Base-by-base conservation (phyloP, 768 basidiomycete species). In the Boletus rufocinnamomeus region DNA sequence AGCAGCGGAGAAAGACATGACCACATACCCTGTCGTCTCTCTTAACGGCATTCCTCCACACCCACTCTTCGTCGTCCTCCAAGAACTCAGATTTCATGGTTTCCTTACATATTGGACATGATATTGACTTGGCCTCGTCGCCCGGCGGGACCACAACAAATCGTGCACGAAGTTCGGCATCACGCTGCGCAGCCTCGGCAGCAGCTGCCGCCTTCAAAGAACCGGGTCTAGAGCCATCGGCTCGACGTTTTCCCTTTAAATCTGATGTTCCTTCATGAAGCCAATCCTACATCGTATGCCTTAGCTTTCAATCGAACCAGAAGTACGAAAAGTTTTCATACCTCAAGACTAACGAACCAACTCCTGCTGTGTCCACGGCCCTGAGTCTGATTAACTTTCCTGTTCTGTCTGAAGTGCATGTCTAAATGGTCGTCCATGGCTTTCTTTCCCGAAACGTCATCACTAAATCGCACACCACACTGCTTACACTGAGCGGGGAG, bases 81-180 rank as follows among this genome's bases (percentile, higher is more conserved):
- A 87, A 74, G 71, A 91, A 98, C 77, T 97, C 96, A 63, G 87
- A 85, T 79, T 93, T 91, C 73, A 98, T 81, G 56, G 73, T 74
- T 74, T 99, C 96, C 79, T 96, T 97, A 84, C 97, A 99, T 65
- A 99, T 91, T 27, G 95, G 94, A 80, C 96, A 99, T 61, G 88
- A 85, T 65, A 93, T 76, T 27, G 83, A 77, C 68, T 87, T 88
- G 54, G 92, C 90, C 70, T 94, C 93, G 75, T 91, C 89, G 63
- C 89, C 91, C 40, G 88, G 81, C n/a, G 95, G 95, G 40, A 96
- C 91, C 66, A 92, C 85, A 64, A 98, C 90, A 80, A 82, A 91
- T 65, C 84, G 85, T 38, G 85, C 82, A 68, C 84, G 84, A 64
- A 91, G 79, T 69, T 88, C 89, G 70, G 82, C 86, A 74, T 85